Percentiles rank a stretch among this genome's conserved stretches.
Conservation (phyloP, 1,284 basidiomycete genomes). For the Meira nashicola region DNA sequence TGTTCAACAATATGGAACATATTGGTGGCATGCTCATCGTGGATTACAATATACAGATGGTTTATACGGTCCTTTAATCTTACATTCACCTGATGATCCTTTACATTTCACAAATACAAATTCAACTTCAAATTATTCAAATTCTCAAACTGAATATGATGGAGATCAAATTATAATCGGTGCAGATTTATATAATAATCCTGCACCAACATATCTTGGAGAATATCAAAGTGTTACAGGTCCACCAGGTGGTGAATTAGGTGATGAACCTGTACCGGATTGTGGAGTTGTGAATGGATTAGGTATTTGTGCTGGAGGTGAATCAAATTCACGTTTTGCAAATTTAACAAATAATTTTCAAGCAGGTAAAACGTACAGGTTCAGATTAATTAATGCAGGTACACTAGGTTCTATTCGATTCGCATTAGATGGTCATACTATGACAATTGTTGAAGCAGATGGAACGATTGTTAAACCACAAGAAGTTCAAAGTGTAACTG, state of each 20-base stretch:
- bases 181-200: slow-evolving; percentile 36
- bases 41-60: slow-evolving; percentile 22
- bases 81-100: slow-evolving; percentile 41
- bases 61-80: slow-evolving; percentile 30
- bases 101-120: slow-evolving; percentile 15
- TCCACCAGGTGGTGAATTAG: slow-evolving; percentile 18
- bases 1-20: slow-evolving; percentile 50
- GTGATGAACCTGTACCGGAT: slow-evolving; percentile 48
- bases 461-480: slow-evolving; percentile 13
- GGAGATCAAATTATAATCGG: slow-evolving; percentile 35
- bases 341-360: not conserved
- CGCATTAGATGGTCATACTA: slow-evolving; percentile 1
- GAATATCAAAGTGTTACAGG: slow-evolving; percentile 1
- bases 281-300: slow-evolving; percentile 59
- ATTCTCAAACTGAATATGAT: slow-evolving; percentile 15
- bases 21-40: slow-evolving; percentile 51
- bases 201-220: not conserved
- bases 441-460: slow-evolving; percentile 24
- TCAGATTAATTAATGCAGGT: slow-evolving; percentile 59
- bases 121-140: slow-evolving; percentile 12
- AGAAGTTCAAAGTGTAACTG: slow-evolving; percentile 4
- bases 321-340: not conserved
- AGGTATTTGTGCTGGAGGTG: slow-evolving; percentile 50
- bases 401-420: slow-evolving; percentile 28
- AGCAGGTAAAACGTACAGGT: slow-evolving; percentile 52